Evolutionary conservation across 2,329 filamentous ascomycete genomes (phyloP), one percentile per base, ranked within the genome.

Genomic region (Fusarium solani-melongenae): DNA sequence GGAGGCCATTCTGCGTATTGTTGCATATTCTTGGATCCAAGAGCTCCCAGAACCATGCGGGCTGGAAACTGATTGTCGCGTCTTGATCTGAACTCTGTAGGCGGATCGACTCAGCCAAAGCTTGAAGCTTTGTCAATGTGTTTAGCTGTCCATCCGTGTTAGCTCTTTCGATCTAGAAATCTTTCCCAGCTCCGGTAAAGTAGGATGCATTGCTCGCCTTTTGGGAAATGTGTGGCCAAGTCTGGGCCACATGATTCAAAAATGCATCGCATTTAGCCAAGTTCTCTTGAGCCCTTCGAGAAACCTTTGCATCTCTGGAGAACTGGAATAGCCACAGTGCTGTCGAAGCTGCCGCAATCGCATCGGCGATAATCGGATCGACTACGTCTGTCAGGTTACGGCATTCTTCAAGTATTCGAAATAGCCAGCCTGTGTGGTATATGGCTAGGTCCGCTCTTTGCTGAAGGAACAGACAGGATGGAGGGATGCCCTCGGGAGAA

Each of bases 311-410:
- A 7, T 73, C 71, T 1, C 60, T 46, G 0, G 71, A 55, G 4
- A 62, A 61, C 7, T 71, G 71, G 12, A 73, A 73, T 0, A 73
- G 7, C 70, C 71, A 73, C 1, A 63, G 64, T 22, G 68, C 55
- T 3, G 70, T 73, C 5, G 71, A 60, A 0, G 58, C 53, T 4
- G 70, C 67, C 1, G 70, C 67, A 17, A 73, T 67, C 9, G 68
- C 7, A 1, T 73, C 34, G 9, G 14, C 29, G 12, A 59, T 31
- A 20, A 65, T n/a, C 8, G 62, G 62, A 39, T 65, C 62, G 24
- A 33, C 17, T 11, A 59, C 41, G n/a, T 53, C 20, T 8, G 31
- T 38, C 15, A 24, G 55, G 20, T 58, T 41, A 15, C 38, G 6
- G 17, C 53, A 65, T 2, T 33, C 20, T 6, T 41, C 38, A 12